These are phyloP conservation scores for Salicornia ramosissima DNA, from an alignment of 148 eudicot genomes.

Conservation along the genomic window DNA sequence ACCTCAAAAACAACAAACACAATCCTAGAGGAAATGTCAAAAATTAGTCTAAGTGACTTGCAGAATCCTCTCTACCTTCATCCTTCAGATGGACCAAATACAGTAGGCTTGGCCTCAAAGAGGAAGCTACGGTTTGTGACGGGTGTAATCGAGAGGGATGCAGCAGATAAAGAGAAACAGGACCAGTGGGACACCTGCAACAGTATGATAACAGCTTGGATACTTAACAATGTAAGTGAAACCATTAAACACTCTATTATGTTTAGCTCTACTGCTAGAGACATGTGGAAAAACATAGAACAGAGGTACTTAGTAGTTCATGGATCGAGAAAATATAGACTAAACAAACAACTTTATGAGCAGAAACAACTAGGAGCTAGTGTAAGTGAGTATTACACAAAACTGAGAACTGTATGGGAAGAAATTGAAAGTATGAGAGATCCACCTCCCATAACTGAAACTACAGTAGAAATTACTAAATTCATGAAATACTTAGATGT, in stretches of 20 bases:
- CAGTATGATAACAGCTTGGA: background rate
- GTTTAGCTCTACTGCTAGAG: background rate
- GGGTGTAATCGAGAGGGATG: background rate
- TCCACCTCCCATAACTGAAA: background rate
- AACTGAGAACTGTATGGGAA: background rate
- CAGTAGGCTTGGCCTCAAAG: background rate
- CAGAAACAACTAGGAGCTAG: background rate
- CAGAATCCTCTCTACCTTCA: no score
- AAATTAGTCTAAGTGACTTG: no score
- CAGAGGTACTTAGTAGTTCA: background rate
- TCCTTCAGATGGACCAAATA: no score
- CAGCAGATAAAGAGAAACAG: background rate
- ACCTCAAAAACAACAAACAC: no score
- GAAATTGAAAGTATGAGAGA: background rate
- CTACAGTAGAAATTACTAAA: background rate
- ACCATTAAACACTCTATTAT: background rate
- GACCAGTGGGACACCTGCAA: background rate
- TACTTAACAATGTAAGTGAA: background rate
- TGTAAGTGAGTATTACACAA: background rate
- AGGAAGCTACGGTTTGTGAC: background rate
- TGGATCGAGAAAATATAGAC: background rate
- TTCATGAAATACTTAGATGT: background rate
- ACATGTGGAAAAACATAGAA: background rate
- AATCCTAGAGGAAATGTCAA: no score
- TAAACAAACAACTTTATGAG: background rate